These are phyloP conservation scores for Coemansia sp. DNA, from an alignment of 192 early-diverging fungal species.

Conservation along the genomic window DNA sequence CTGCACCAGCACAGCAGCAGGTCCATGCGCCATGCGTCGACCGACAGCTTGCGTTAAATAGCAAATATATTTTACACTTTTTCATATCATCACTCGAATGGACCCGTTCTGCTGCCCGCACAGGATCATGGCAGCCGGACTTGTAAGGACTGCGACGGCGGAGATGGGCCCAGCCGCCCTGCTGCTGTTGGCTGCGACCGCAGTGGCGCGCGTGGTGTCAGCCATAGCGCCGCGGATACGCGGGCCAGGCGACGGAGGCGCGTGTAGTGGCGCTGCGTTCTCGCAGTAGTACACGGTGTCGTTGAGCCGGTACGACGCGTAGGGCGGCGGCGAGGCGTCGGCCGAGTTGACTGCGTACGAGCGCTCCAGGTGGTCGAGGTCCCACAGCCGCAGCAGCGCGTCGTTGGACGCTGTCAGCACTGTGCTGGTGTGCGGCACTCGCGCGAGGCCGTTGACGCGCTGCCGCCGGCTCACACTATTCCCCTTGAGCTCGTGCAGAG, in stretches of 20 bases:
- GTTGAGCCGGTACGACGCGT: slow-evolving; percentile 45
- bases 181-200: slow-evolving; percentile 27
- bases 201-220: neutral
- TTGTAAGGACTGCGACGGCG: slow-evolving; percentile 21
- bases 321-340: slow-evolving; percentile 25
- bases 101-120: slow-evolving; percentile 40
- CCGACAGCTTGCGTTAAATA: slow-evolving; percentile 16
- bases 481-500: slow-evolving; percentile 60
- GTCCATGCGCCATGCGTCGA: slow-evolving; percentile 9
- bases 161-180: slow-evolving; percentile 36
- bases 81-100: slow-evolving; percentile 27
- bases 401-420: slow-evolving; percentile 54
- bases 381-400: slow-evolving; percentile 87
- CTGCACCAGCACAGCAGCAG: slow-evolving; percentile 8
- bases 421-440: slow-evolving; percentile 55
- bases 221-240: slow-evolving; percentile 13
- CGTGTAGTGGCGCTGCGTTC: slow-evolving; percentile 20
- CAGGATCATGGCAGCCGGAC: slow-evolving; percentile 39
- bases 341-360: slow-evolving; percentile 65
- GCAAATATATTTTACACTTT: too few species aligned
- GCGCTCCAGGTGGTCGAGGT: slow-evolving; percentile 65
- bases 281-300: slow-evolving; percentile 54
- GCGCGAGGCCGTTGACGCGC: slow-evolving; percentile 64
- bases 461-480: slow-evolving; percentile 59
- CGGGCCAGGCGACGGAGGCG: slow-evolving; percentile 22